Percentiles rank a stretch among this genome's conserved stretches.
These are phyloP conservation scores for Ichthyophonus hoferi DNA, from an alignment of 208 protist species.

Conservation along the genomic window DNA sequence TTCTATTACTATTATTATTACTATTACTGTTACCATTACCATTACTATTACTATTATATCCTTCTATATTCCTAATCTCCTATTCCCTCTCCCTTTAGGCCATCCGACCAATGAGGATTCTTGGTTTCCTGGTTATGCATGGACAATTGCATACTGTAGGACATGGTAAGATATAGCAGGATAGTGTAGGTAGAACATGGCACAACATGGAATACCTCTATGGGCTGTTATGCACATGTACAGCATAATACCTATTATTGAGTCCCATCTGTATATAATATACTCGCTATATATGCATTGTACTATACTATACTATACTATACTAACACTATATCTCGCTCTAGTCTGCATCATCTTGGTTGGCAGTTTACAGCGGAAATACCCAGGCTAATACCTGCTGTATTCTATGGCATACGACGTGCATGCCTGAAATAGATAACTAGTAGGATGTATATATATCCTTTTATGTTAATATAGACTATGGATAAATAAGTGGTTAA, in stretches of 20 bases:
- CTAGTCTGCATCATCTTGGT: not conserved
- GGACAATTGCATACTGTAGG: not conserved
- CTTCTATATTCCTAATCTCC: not conserved
- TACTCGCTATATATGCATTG: not conserved
- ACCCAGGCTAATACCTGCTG: not conserved
- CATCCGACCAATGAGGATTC: not conserved
- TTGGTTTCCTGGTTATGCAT: not conserved
- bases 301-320: not conserved
- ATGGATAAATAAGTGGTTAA: too few species aligned
- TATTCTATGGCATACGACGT: not conserved
- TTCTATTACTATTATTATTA: not conserved
- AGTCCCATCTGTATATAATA: not conserved
- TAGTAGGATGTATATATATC: too few species aligned
- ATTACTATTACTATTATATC: not conserved
- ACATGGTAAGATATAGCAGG: not conserved
- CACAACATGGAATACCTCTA: not conserved
- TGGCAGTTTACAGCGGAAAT: not conserved
- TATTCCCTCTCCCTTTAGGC: not conserved
- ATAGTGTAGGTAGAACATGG: not conserved
- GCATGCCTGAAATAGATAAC: too few species aligned
- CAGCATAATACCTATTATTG: not conserved
- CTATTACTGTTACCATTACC: not conserved
- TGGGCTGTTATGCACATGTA: not conserved
- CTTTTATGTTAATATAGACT: too few species aligned
- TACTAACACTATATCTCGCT: not conserved